These are phyloP conservation scores for Arabidopsis lyrata DNA, from an alignment of 441 rosid species.

Conservation along the genomic window DNA sequence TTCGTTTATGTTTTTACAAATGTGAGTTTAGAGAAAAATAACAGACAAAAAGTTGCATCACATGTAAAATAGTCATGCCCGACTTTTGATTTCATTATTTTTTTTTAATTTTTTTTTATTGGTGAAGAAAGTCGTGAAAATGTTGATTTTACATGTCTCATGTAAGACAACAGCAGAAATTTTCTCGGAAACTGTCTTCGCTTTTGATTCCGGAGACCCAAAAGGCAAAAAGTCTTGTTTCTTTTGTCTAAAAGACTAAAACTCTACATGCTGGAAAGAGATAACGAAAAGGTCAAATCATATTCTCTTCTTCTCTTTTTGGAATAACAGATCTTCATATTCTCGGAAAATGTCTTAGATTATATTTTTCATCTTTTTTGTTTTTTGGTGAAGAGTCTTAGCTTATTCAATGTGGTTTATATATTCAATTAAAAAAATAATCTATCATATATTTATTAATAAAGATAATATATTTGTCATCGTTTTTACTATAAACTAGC, in stretches of 20 bases:
- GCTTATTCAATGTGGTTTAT: no score
- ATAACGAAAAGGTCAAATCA: not conserved
- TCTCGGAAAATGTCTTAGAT: not conserved
- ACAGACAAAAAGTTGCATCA: not conserved
- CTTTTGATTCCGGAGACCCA: slow-evolving; percentile 36
- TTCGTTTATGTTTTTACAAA: not conserved
- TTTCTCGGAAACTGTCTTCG: slow-evolving; percentile 35
- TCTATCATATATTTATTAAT: no score
- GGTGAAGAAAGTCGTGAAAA: not conserved
- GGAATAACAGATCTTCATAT: not conserved
- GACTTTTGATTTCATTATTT: not conserved
- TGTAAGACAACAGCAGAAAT: slow-evolving; percentile 14
- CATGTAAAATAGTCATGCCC: no score
- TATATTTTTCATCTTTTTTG: no score
- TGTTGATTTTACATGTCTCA: not conserved
- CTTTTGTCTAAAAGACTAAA: not conserved
- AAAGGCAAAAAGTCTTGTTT: slow-evolving; percentile 30
- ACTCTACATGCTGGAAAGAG: not conserved
- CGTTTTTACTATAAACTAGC: no score
- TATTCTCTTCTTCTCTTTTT: not conserved
- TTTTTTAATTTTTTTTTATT: no score
- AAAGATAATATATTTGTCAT: no score
- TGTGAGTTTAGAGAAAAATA: not conserved
- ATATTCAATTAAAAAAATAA: no score
- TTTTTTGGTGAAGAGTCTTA: no score